These are phyloP conservation scores for Arthrobotrys conoides DNA, from an alignment of 2,329 filamentous ascomycete species.

Conservation along the genomic window DNA sequence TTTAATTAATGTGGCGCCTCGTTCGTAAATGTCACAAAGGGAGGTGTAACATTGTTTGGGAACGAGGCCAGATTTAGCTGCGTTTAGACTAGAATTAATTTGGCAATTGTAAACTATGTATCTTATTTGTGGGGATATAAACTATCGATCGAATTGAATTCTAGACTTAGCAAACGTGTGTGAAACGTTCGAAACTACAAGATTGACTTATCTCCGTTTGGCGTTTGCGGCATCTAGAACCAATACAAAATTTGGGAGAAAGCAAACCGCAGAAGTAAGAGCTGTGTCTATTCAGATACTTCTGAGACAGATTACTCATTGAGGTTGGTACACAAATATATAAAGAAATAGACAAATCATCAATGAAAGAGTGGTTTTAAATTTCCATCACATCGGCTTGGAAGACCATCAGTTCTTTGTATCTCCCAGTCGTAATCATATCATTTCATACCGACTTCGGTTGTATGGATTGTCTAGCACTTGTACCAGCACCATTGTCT, in stretches of 20 bases:
- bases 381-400: not conserved
- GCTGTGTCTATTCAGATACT: not conserved
- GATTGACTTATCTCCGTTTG: not conserved
- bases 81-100: not conserved
- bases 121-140: not conserved
- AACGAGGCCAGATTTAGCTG: slow-evolving; percentile 8
- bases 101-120: not conserved
- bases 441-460: not conserved
- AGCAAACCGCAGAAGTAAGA: not conserved
- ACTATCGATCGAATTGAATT: not conserved
- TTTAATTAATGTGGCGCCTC: too few relatives aligned
- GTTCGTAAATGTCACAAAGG: too few relatives aligned
- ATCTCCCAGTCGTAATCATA: not conserved
- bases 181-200: not conserved
- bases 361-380: not conserved
- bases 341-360: slow-evolving; percentile 7
- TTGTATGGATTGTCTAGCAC: slow-evolving; percentile 8
- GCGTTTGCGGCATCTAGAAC: not conserved
- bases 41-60: too few relatives aligned
- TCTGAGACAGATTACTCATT: not conserved
- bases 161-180: not conserved
- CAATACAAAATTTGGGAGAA: not conserved
- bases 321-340: not conserved
- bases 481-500: slow-evolving; percentile 31
- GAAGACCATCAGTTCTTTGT: not conserved